phyloP scores from a whole-genome alignment of 164 flowering plant species.

The Nelumbo lutea region DNA sequence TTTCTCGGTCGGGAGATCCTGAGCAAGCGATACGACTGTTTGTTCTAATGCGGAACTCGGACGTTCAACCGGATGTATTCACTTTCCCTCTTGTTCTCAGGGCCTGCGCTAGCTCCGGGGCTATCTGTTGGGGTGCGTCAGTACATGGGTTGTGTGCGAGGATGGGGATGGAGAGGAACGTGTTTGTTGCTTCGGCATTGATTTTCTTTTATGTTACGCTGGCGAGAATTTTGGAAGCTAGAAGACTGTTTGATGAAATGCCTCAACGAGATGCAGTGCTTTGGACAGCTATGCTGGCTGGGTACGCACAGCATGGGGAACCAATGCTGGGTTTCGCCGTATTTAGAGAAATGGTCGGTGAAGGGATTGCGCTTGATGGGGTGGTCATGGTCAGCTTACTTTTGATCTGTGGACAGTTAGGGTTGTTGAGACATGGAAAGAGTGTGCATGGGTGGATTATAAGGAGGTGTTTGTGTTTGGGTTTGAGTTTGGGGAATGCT shows the following conservation, averaged over 20 bases:
- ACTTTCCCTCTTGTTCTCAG: conserved; percentile 16
- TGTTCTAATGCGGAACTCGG: conserved; percentile 9
- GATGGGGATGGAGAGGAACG: conserved; percentile 12
- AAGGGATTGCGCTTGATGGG: conserved; percentile 16
- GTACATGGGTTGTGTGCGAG: conserved; percentile 18
- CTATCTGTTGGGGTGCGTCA: not conserved
- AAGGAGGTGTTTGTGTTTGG: conserved; percentile 18
- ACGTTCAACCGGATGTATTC: conserved; percentile 10
- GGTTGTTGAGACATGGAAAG: conserved; percentile 22
- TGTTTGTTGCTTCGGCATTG: conserved; percentile 23
- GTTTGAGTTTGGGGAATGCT: conserved; percentile 23
- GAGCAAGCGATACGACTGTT: conserved; percentile 6
- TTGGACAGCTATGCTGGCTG: conserved; percentile 22
- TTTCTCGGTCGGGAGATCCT: conserved; percentile 11
- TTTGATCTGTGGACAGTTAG: conserved; percentile 18
- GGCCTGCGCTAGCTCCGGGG: conserved; percentile 15
- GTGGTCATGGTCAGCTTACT: conserved; percentile 27
- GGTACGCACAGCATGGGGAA: conserved; percentile 21
- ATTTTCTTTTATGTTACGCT: conserved; percentile 15
- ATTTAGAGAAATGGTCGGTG: conserved; percentile 17
- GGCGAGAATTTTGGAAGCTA: conserved; percentile 5
- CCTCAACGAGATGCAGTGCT: conserved; percentile 19
- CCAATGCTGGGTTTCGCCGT: conserved; percentile 14
- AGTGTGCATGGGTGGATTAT: conserved; percentile 20
- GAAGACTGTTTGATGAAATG: conserved; percentile 17